Base-by-base conservation (phyloP, 345 rosid species). In the Euphorbia tirucalli region DNA sequence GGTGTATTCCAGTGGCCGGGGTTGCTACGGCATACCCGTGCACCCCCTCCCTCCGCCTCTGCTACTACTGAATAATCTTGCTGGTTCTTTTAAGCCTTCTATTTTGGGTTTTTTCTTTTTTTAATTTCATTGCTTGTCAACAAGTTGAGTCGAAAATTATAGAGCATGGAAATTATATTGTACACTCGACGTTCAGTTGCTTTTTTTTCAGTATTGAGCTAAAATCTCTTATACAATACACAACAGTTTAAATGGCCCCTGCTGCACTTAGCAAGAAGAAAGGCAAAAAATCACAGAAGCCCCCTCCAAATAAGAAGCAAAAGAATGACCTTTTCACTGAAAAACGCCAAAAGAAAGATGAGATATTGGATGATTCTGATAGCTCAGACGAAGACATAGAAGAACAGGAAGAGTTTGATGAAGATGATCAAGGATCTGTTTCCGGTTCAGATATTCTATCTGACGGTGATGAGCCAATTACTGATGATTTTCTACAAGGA, bases 401-500 rank as follows among this genome's bases (percentile, higher is more conserved):
- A 61, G 84, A 80, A 59, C 35, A 27, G 13, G 81, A 64, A 49
- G 83, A 74, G 30, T 83, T 82, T 67, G 85, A 68, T 48, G 85
- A 59, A 28, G 83, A 79, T 18, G n/a, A n/a, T n/a, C n/a, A n/a
- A n/a, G n/a, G n/a, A n/a, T n/a, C n/a, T n/a, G n/a, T n/a, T 82
- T 85, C 83, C 48, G 93, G 77, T 58, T 87, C 89, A 22, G 90
- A 86, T 18, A 70, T 77, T 25, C 82, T 85, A 25, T 76, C 89
- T 3, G 89, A 83, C 60, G 91, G 79, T 15, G 88, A 86, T 61
- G 92, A 79, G 62, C 87, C 85, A 2, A 71, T 89, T 28, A 85
- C 89, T 5, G 87, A 86, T 65, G 90, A 87, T 77, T 87, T 87
- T 59, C 86, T 86, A 49, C 85, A 71, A 70, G 88, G 82, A 75